Percentiles rank a stretch among this genome's conserved stretches.
Conservation (phyloP, 2,329 filamentous ascomycete species). For the Simplicillium sp. region DNA sequence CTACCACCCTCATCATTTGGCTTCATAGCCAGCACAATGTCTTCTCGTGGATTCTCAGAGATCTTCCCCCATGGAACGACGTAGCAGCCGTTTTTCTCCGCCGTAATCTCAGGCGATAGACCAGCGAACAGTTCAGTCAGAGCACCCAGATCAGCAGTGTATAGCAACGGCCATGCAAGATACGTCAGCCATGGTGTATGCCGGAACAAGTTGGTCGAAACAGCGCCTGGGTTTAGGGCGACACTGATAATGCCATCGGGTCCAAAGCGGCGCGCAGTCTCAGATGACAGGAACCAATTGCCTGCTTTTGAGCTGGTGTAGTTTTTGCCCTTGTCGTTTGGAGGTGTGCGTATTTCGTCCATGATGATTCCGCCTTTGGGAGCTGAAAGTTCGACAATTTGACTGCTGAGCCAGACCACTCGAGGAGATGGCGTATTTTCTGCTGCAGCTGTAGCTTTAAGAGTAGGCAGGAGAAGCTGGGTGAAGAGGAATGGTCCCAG, state of each 20-base stretch:
- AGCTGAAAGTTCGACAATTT: constrained; percentile 9
- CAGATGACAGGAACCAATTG: constrained; percentile 12
- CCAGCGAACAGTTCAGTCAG: constrained; percentile 7
- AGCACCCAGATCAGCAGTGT: neutral
- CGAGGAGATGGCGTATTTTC: constrained; percentile 13
- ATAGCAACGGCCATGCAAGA: constrained; percentile 4
- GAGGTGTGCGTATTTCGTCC: neutral
- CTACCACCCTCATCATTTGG: too few relatives aligned
- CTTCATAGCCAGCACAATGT: too few relatives aligned
- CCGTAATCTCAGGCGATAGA: constrained; percentile 21
- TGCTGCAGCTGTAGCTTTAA: constrained; percentile 16
- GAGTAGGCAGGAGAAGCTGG: constrained; percentile 19
- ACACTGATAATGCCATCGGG: constrained; percentile 13
- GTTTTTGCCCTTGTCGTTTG: constrained; percentile 6
- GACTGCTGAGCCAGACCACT: constrained; percentile 14
- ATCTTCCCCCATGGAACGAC: constrained; percentile 3
- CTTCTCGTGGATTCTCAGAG: too few relatives aligned
- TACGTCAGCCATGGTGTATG: constrained; percentile 9
- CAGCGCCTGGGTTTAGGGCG: constrained; percentile 22
- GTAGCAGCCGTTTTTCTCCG: constrained; percentile 15
- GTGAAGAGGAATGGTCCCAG: constrained; percentile 25
- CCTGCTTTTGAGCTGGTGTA: constrained; percentile 14
- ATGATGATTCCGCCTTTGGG: constrained; percentile 3
- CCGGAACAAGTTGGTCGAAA: constrained; percentile 19
- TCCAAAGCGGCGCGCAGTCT: constrained; percentile 13